Percentiles rank a stretch among this genome's conserved stretches.
Conservation (phyloP, 352 stramenopile genomes). For the Phytophthora fragariaefolia region DNA sequence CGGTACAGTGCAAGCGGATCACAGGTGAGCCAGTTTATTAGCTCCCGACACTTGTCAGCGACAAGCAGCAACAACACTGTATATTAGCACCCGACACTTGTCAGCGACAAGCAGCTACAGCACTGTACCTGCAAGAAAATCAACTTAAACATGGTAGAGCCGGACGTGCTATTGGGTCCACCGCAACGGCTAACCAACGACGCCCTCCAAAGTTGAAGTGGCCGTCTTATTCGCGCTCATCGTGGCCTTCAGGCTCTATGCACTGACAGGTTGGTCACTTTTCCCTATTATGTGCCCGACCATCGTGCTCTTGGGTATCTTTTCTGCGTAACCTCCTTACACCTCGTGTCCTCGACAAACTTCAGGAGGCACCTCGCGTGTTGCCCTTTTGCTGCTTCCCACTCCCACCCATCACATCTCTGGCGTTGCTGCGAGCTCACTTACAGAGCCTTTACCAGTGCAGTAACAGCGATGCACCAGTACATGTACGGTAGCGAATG, state of each 20-base stretch:
- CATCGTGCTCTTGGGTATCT: slow-evolving; percentile 20
- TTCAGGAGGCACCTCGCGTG: slow-evolving; percentile 28
- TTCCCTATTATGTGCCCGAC: slow-evolving; percentile 21
- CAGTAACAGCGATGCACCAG: no score
- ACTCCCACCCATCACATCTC: slow-evolving; percentile 30
- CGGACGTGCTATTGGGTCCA: slow-evolving; percentile 24
- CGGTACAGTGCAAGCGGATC: slow-evolving; percentile 6
- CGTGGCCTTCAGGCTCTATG: slow-evolving; percentile 23
- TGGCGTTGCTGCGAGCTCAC: slow-evolving; percentile 19
- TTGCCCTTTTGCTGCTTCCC: slow-evolving; percentile 20
- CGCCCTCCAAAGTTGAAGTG: slow-evolving; percentile 22
- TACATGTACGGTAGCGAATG: no score
- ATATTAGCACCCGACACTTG: slow-evolving; percentile 6
- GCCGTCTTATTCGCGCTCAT: slow-evolving; percentile 25
- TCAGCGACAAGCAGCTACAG: slow-evolving; percentile 17
- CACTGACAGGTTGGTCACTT: slow-evolving; percentile 35
- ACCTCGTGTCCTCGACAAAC: slow-evolving; percentile 19
- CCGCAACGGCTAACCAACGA: neutral
- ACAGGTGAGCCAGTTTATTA: slow-evolving; percentile 26
- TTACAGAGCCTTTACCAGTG: slow-evolving; percentile 29
- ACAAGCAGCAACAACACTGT: slow-evolving; percentile 19
- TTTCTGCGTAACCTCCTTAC: slow-evolving; percentile 28
- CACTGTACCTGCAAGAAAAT: slow-evolving; percentile 20
- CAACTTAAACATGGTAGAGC: slow-evolving; percentile 17
- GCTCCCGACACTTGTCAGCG: slow-evolving; percentile 10